Base-by-base conservation (phyloP, 1,139 yeast genomes). In the Hyphopichia khmerensis region DNA sequence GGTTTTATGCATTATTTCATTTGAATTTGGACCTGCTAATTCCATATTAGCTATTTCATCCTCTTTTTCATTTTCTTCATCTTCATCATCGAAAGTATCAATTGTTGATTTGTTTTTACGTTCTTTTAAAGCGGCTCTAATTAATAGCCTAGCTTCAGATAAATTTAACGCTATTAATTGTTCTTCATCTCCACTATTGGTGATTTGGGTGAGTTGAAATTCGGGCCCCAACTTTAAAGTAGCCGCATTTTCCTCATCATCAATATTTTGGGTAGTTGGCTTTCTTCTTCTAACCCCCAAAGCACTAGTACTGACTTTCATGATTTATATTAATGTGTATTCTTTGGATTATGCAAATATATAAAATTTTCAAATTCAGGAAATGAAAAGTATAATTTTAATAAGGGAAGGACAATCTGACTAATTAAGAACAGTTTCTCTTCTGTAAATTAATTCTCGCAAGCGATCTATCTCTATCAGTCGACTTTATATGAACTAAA, bases 291-390 rank as follows among this genome's bases (percentile, higher is more conserved):
- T 80, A 40, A 87, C 89, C 33, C 91, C 93, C 42, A 89, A 79
- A 10, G 96, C 87, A 46, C 96, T 87, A 38, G 96, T 88, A 43
- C 96, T 87, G 41, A 89, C 84, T 65, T 89, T 90, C 96, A 90
- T 89, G 23, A 13, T 35, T 21, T 6, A 27, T n/a, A n/a, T n/a
- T n/a, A n/a, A n/a, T n/a, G n/a, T n/a, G n/a, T n/a, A n/a, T n/a
- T n/a, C 24, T 21, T 5, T 26, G 5, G 29, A 26, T 26, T 26
- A 26, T 26, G 29, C 29, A 26, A 26, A 26, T 26, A 9, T 26
- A 11, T 26, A 26, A 26, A 26, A 9, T 26, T 26, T 26, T 26
- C 29, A 26, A 14, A 6, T 21, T 21, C 8, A 8, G 24, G 8
- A 21, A 21, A 21, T 6, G 8, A 21, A 21, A 21, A 21, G 24